A percentile compares a stretch with the other conserved stretches of the same genome.
phyloP scores from a whole-genome alignment of 2,329 filamentous ascomycete species.

The Arthrobotrys megalospora region DNA sequence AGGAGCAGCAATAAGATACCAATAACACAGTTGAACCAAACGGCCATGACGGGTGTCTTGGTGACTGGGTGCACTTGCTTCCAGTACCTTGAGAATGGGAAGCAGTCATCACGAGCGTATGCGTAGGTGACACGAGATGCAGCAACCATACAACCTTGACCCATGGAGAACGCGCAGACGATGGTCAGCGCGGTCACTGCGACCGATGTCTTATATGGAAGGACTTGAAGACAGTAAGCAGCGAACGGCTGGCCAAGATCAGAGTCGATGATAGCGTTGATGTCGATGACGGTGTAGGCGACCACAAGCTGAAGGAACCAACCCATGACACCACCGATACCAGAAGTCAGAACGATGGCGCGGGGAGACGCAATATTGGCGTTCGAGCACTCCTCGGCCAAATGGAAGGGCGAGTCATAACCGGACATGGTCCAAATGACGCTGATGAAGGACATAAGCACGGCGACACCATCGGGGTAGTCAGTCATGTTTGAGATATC shows the following conservation, averaged over 20 bases:
- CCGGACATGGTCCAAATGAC: conserved; percentile 80
- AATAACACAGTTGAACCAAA: conserved; percentile 76
- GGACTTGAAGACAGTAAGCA: conserved; percentile 77
- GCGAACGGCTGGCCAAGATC: conserved; percentile 80
- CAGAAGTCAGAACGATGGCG: conserved; percentile 80
- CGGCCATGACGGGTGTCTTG: conserved; percentile 78
- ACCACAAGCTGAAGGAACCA: conserved; percentile 82
- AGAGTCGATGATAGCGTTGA: conserved; percentile 73
- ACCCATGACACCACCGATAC: conserved; percentile 77
- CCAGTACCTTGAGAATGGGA: conserved; percentile 75
- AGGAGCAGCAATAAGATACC: conserved; percentile 76
- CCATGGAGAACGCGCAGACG: conserved; percentile 79
- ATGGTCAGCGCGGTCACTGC: conserved; percentile 78
- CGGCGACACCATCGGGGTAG: conserved; percentile 77
- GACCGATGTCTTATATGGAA: conserved; percentile 75
- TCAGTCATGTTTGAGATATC: conserved; percentile 77
- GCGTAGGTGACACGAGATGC: conserved; percentile 79
- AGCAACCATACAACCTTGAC: conserved; percentile 79
- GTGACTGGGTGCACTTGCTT: conserved; percentile 75
- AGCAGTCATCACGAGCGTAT: conserved; percentile 80
- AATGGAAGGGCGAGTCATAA: conserved; percentile 79
- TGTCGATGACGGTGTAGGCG: conserved; percentile 79
- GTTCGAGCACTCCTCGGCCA: conserved; percentile 83
- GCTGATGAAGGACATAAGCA: conserved; percentile 80
- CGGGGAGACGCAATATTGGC: conserved; percentile 79